A percentile compares a stretch with the other conserved stretches of the same genome.
These are phyloP conservation scores for Sporothrix pseudoabietina DNA, from an alignment of 2,329 filamentous ascomycete species.

Conservation along the genomic window DNA sequence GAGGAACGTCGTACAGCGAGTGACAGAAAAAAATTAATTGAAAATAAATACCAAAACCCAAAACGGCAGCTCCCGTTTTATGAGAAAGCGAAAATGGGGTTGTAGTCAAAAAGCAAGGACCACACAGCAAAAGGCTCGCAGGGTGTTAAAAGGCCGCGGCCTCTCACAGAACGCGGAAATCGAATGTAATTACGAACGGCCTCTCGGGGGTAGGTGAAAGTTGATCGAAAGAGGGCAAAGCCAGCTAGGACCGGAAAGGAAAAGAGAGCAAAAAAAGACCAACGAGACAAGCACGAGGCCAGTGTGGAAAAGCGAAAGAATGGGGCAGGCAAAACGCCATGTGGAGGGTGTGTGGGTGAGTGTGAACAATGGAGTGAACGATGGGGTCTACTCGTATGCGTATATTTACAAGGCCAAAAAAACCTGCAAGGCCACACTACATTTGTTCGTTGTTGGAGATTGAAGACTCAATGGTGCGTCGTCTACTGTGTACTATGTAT, in stretches of 20 bases:
- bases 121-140: not conserved
- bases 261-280: not conserved
- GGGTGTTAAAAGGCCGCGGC: not conserved
- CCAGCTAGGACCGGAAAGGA: not conserved
- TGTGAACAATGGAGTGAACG: not conserved
- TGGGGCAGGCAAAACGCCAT: conserved; percentile 8
- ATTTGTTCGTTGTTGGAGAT: not conserved
- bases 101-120: not conserved
- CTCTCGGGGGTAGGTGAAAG: conserved; percentile 23
- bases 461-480: not conserved
- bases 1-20: not conserved
- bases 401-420: not conserved
- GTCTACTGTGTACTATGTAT: not conserved
- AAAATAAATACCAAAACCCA: not conserved
- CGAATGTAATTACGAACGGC: conserved; percentile 32
- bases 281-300: not conserved
- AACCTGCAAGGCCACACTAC: not conserved
- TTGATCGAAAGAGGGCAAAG: not conserved
- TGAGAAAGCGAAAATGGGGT: not conserved
- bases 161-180: conserved; percentile 30
- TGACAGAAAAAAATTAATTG: not conserved
- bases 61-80: conserved; percentile 20
- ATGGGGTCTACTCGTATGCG: not conserved
- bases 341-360: conserved; percentile 13
- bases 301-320: not conserved